Evolutionary conservation across 2,329 filamentous ascomycete species (phyloP), one percentile per base, ranked within the genome.

Genomic region (Cytospora chrysosperma): DNA sequence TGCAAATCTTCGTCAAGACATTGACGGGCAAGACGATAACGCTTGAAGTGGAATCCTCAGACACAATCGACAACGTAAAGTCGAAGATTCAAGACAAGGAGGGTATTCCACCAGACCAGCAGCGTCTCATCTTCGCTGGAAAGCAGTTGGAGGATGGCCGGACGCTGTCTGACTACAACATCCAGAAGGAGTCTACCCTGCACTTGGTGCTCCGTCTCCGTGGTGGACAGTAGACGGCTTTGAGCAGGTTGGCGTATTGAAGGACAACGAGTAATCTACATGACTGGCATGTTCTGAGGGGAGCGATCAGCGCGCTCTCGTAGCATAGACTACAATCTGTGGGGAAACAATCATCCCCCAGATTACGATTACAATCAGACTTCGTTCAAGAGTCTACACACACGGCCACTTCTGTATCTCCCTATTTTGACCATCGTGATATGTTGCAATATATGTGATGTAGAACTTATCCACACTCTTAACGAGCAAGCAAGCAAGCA

Each of bases 131-230:
- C 72, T 89, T 89, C 68, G 87, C 87, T 70, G 87, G 87, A 70
- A 89, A 89, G 81, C 87, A 89, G 77, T 71, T 89, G 56, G 88
- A 92, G 75, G 89, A 93, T 72, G 90, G 90, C 62, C 87, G 90
- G 28, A 93, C 90, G 2, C 79, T 93, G n/a, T 88, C 86, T n/a
- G 90, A 93, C 74, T 93, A 93, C 84, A 93, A 93, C 79, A 94
- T 94, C 67, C 91, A 95, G 78, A 91, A 90, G 77, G 88, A 90
- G 74, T 88, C 85, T 6, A 90, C 88, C 1, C 82, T 91, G 15
- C 88, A 91, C 76, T 76, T 90, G 70, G 88, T 90, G 56, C 85
- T 90, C 61, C 86, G 88, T 76, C 84, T 90, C 28, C 87, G 88
- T 79, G 88, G 88, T 79, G 88, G 88, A 67, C 78, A 81, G 73